A percentile compares a stretch with the other conserved stretches of the same genome.
These are phyloP conservation scores for Quercus rubra DNA, from an alignment of 306 rosid species.

Conservation along the genomic window DNA sequence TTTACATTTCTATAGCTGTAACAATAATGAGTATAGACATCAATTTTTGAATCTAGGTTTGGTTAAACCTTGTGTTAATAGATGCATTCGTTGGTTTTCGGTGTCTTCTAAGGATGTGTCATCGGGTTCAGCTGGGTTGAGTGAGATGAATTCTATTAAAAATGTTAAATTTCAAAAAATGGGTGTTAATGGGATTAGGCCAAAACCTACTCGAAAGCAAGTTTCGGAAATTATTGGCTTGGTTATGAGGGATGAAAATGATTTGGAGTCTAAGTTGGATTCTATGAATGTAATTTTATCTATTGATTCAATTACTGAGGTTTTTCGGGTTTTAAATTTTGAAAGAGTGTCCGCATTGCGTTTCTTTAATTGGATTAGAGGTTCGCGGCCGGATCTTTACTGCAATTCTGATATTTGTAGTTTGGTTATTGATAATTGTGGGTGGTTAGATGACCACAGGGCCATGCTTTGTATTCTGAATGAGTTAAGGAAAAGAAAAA, in stretches of 20 bases:
- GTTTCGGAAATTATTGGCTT: constrained; percentile 42
- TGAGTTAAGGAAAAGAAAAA: constrained; percentile 23
- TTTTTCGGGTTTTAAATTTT: constrained; percentile 38
- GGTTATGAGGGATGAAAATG: constrained; percentile 38
- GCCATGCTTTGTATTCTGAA: constrained; percentile 46
- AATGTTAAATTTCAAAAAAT: background rate
- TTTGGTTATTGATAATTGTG: constrained; percentile 61
- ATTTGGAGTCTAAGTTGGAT: constrained; percentile 46
- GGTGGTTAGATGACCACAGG: constrained; percentile 51
- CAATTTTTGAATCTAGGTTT: background rate
- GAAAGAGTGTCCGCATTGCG: constrained; percentile 46
- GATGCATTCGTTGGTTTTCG: constrained; percentile 29
- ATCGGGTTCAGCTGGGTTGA: background rate
- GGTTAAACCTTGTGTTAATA: background rate
- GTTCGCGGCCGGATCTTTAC: constrained; percentile 26
- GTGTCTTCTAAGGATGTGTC: constrained; percentile 6
- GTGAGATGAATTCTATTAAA: background rate
- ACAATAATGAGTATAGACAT: background rate
- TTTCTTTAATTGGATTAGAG: constrained; percentile 57
- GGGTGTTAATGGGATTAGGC: constrained; percentile 6
- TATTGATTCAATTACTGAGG: constrained; percentile 14
- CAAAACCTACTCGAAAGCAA: constrained; percentile 24
- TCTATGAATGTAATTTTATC: constrained; percentile 42
- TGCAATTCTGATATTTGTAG: constrained; percentile 39
- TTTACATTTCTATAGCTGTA: background rate